Conservation (phyloP, 2,329 filamentous ascomycete genomes). For the Metarhizium humberi region DNA sequence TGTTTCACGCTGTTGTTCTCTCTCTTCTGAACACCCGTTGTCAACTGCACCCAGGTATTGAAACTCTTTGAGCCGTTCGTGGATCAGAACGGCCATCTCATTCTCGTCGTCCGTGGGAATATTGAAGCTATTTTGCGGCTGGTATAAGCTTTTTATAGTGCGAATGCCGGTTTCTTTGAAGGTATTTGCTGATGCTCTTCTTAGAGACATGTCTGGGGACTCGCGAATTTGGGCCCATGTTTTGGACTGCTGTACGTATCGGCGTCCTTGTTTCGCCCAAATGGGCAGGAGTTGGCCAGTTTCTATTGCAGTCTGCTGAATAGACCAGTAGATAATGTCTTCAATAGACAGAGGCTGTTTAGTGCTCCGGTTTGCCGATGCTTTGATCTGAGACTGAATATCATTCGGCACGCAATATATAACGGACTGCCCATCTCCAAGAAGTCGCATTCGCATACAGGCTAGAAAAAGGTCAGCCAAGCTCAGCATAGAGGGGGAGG, state of each 20-base stretch:
- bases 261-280: conserved; percentile 51
- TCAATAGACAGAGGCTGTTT: conserved; percentile 28
- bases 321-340: conserved; percentile 51
- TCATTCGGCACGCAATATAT: conserved; percentile 50
- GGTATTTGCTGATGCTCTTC: background rate
- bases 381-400: conserved; percentile 42
- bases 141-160: conserved; percentile 1
- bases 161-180: background rate
- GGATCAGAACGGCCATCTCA: background rate
- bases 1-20: conserved; percentile 57
- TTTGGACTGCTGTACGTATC: conserved; percentile 32
- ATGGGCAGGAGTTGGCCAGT: conserved; percentile 36
- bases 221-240: conserved; percentile 20
- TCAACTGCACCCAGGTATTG: background rate
- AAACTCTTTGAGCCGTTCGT: background rate
- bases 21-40: background rate
- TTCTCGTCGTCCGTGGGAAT: background rate
- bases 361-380: background rate
- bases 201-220: background rate
- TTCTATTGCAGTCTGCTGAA: conserved; percentile 46
- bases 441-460: conserved; percentile 57
- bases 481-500: background rate
- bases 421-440: conserved; percentile 56
- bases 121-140: background rate
- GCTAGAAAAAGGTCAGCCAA: conserved; percentile 26